These are phyloP conservation scores for Elongisporangium anandrum DNA, from an alignment of 352 stramenopile species.

Conservation along the genomic window DNA sequence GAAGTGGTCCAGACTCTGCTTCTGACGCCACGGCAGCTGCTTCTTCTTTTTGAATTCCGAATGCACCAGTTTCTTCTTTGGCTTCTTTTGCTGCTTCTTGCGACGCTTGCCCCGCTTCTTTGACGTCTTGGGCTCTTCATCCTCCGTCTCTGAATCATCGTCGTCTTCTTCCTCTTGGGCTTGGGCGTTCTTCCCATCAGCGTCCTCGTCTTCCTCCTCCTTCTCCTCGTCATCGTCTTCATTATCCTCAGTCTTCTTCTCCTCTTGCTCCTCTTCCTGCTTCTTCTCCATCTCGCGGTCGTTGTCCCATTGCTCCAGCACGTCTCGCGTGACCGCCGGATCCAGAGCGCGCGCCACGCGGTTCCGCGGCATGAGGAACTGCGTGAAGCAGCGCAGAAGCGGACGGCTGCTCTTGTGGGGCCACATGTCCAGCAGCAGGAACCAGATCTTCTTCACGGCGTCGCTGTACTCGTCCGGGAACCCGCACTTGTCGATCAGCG, in stretches of 20 bases:
- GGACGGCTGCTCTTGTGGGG: constrained; percentile 47
- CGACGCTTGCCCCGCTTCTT: too few relatives aligned
- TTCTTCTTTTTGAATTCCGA: constrained; percentile 2
- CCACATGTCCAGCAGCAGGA: constrained; percentile 64
- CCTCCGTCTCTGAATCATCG: background rate
- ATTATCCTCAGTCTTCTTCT: background rate
- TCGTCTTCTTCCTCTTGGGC: background rate
- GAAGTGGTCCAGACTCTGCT: constrained; percentile 32
- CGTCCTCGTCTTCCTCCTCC: constrained; percentile 6
- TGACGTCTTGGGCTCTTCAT: background rate
- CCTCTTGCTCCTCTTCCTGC: constrained; percentile 9
- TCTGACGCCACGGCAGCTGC: too few relatives aligned
- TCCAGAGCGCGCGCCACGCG: constrained; percentile 23
- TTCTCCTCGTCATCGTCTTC: background rate
- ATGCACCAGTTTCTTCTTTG: background rate
- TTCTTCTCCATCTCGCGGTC: constrained; percentile 26
- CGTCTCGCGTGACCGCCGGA: constrained; percentile 40
- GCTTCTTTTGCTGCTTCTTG: background rate
- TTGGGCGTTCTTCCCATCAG: constrained; percentile 1
- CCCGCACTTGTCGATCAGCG: constrained; percentile 34
- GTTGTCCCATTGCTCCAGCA: constrained; percentile 72
- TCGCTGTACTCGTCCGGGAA: constrained; percentile 33
- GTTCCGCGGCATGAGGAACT: constrained; percentile 40
- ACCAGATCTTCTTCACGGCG: constrained; percentile 61
- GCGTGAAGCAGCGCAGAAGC: constrained; percentile 67